Percentiles rank a stretch among this genome's conserved stretches.
phyloP scores from a whole-genome alignment of 192 early-diverging fungal species.

The Coemansia sp. region DNA sequence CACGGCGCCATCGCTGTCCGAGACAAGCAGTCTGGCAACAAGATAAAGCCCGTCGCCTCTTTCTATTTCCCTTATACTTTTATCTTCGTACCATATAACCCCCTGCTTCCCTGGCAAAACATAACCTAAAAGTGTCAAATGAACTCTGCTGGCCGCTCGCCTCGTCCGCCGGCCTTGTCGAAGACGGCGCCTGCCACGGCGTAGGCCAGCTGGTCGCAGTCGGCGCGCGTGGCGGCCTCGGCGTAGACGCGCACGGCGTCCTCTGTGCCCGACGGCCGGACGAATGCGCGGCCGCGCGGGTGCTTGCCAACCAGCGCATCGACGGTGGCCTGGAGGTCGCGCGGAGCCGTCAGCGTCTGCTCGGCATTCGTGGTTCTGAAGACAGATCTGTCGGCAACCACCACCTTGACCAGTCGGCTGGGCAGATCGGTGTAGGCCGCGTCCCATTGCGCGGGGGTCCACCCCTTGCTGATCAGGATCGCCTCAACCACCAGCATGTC shows the following conservation, averaged over 20 bases:
- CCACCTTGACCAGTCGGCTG: constrained; percentile 94
- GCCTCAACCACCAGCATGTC: constrained; percentile 96
- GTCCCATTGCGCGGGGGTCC: constrained; percentile 87
- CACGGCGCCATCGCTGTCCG: constrained; percentile 8
- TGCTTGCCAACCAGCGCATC: constrained; percentile 82
- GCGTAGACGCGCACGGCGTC: constrained; percentile 99
- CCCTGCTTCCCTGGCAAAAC: neutral
- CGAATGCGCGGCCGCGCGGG: constrained; percentile 89
- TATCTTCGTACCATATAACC: neutral
- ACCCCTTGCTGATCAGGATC: constrained; percentile 80
- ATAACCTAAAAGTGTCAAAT: constrained; percentile 14
- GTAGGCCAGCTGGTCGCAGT: constrained; percentile 86
- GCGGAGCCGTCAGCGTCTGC: constrained; percentile 84
- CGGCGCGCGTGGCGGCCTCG: constrained; percentile 89
- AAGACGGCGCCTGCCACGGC: constrained; percentile 90
- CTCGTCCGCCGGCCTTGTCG: constrained; percentile 90
- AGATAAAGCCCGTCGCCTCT: constrained; percentile 7
- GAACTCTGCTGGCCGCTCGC: constrained; percentile 69
- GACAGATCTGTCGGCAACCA: constrained; percentile 77
- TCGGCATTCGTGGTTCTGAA: constrained; percentile 99
- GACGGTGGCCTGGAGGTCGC: constrained; percentile 82
- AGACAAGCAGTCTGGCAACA: constrained; percentile 20
- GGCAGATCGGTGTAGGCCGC: constrained; percentile 92
- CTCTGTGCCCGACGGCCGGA: constrained; percentile 97
- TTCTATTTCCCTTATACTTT: neutral